Percentiles rank a stretch among this genome's conserved stretches.
phyloP scores from a whole-genome alignment of 2,329 filamentous ascomycete genomes.

The Fusarium zealandicum region DNA sequence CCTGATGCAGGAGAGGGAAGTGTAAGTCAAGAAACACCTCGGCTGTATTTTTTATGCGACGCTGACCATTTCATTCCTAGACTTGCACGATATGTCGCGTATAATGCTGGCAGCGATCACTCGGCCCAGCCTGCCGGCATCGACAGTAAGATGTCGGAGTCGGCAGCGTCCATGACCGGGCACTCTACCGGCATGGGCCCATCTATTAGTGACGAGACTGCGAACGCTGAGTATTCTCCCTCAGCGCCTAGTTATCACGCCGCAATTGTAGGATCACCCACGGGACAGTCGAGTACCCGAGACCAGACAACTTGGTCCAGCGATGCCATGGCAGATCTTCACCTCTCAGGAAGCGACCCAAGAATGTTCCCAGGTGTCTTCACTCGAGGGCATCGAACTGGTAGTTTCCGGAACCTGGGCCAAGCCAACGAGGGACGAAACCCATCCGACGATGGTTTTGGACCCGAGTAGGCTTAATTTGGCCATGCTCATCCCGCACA shows the following conservation, averaged over 20 bases:
- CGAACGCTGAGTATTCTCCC: slow-evolving; percentile 20
- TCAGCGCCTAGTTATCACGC: slow-evolving; percentile 16
- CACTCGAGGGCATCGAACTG: slow-evolving; percentile 55
- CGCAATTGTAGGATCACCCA: slow-evolving; percentile 30
- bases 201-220: slow-evolving; percentile 7
- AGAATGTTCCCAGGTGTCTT: slow-evolving; percentile 77
- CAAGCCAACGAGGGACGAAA: slow-evolving; percentile 36
- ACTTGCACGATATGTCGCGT: slow-evolving; percentile 53
- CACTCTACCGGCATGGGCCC: slow-evolving; percentile 6
- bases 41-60: not conserved
- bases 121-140: slow-evolving; percentile 12
- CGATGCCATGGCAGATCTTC: slow-evolving; percentile 52
- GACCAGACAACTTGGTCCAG: slow-evolving; percentile 50
- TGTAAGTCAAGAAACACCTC: slow-evolving; percentile 65
- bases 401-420: slow-evolving; percentile 48
- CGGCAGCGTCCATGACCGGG: slow-evolving; percentile 19
- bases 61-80: slow-evolving; percentile 39
- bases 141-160: slow-evolving; percentile 29
- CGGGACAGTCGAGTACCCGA: slow-evolving; percentile 31
- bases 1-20: slow-evolving; percentile 78
- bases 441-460: slow-evolving; percentile 27
- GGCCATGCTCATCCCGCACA: not conserved
- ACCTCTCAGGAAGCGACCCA: slow-evolving; percentile 68
- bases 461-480: slow-evolving; percentile 12
- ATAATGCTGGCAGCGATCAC: slow-evolving; percentile 41